Base-by-base conservation (phyloP, 495 filamentous ascomycete species). In the Hypoxylon rickii region DNA sequence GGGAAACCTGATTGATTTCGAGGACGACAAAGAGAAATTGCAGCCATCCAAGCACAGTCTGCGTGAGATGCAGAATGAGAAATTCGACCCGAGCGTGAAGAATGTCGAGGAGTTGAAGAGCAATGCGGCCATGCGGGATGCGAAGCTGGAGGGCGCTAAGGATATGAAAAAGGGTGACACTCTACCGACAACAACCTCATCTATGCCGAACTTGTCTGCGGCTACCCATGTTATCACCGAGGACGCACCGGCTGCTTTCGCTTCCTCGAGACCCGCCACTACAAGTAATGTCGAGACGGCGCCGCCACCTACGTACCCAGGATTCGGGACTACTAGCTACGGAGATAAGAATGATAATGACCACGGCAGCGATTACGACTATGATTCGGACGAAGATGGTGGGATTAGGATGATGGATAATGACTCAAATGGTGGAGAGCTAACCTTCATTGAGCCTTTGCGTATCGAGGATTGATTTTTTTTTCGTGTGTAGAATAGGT, bases 391-490 rank as follows among this genome's bases (percentile, higher is more conserved):
- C 52, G 79, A 54, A 1, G 65, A 65, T 69, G 24, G 66, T 70
- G 66, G 73, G 10, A 78, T 78, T 36, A 66, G 71, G 31, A 80
- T 82, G 72, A 79, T 84, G 1, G 72, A 83, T 50, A 81, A 84
- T 24, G 67, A 74, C 66, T 52, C 65, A 69, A 70, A 70, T 68
- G 55, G 51, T 53, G 64, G 53, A 53, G 65, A 73, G 48, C 42
- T 71, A 32, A 62, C 69, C 0, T 61, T 66, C 18, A 61, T 72
- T 40, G 68, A 72, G 45, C 66, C 69, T 18, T 37, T 66, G 36
- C 39, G 52, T 12, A 59, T 65, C 33, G 45, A 62, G 8, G 58
- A 68, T 38, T n/a, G 51, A 56, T 36, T 51, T 16, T 39, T 19
- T 36, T 3, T 29, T 10, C 5, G 24, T 29, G 24, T 29, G 24